Base-by-base conservation (phyloP, 2,329 filamentous ascomycete species). In the Ophiognomonia clavigignenti-juglandacearum region DNA sequence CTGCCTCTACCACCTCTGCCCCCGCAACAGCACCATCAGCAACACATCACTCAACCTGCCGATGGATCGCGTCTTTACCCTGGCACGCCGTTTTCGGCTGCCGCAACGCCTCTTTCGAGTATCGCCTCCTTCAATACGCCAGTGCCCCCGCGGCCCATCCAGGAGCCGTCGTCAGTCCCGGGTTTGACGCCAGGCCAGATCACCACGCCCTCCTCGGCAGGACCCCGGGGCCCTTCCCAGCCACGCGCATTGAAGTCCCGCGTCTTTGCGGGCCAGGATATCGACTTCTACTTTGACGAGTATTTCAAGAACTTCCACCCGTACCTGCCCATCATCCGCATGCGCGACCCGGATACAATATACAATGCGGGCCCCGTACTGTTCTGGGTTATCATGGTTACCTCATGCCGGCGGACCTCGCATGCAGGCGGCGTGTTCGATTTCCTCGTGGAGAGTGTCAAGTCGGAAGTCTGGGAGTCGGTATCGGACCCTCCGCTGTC, bases 271-370 rank as follows among this genome's bases (percentile, higher is more conserved):
- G 72, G 73, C 1, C 70, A 74, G 35, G 75, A 80, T 36, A 72
- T 80, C 44, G 71, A 77, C 45, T 75, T 70, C 56, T 80, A 80
- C 53, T 80, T 79, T 57, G 67, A 73, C 48, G 75, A 72, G 70
- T 79, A 74, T 54, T 70, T 80, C 50, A 68, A 75, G 48, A 66
- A 65, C 48, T 79, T 72, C 40, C 75, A 80, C 47, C 69, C 69
- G 3, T 75, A 74, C 53, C 66, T 79, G 39, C 77, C 77, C 14
- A 66, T 80, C 11, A 57, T 80, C 11, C 67, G 73, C 16, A 64
- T 65, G 6, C 67, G 65, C 18, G 71, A 77, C 48, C 75, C 77
- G 5, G 73, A 80, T 48, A 65, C 69, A 43, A 71, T 70, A 52
- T 79, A 75, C 53, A 67, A 72, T 9, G 57, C 70, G 1, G 68